These are phyloP conservation scores for Garcileccinum viscosum DNA, from an alignment of 1,284 basidiomycete species.

Conservation along the genomic window DNA sequence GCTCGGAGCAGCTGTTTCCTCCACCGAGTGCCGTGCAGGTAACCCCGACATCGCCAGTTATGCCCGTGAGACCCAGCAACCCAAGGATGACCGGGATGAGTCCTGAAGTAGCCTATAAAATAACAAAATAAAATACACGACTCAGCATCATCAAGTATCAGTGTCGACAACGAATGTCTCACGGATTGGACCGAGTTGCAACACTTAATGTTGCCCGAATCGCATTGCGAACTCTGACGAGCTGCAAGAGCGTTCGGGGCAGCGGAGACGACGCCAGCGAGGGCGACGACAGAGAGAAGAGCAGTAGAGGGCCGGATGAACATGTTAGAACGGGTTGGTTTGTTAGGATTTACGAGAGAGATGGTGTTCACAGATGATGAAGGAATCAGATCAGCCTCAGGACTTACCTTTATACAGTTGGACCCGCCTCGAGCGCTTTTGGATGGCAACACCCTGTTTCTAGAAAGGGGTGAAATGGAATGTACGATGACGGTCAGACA, in stretches of 20 bases:
- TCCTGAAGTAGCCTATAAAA: slow-evolving; percentile 4
- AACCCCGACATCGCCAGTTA: slow-evolving; percentile 13
- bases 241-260: slow-evolving; percentile 7
- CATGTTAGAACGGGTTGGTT: slow-evolving; percentile 14
- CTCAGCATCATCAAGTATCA: background rate
- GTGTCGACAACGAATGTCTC: background rate
- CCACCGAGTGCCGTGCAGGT: slow-evolving; percentile 16
- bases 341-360: background rate
- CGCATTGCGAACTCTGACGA: slow-evolving; percentile 15
- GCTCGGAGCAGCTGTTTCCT: slow-evolving; percentile 7
- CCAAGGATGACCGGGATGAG: background rate
- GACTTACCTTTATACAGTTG: background rate
- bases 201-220: slow-evolving; percentile 24
- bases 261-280: slow-evolving; percentile 15
- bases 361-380: background rate
- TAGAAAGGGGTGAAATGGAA: background rate
- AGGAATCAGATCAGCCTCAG: no score
- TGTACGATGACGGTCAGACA: slow-evolving; percentile 2
- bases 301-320: slow-evolving; percentile 11
- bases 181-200: slow-evolving; percentile 14
- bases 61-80: background rate
- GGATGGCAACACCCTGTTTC: no score
- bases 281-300: slow-evolving; percentile 14
- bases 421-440: background rate
- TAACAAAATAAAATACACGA: background rate